Base-by-base conservation (phyloP, 2,329 filamentous ascomycete genomes). In the Rhynchosporium secalis region DNA sequence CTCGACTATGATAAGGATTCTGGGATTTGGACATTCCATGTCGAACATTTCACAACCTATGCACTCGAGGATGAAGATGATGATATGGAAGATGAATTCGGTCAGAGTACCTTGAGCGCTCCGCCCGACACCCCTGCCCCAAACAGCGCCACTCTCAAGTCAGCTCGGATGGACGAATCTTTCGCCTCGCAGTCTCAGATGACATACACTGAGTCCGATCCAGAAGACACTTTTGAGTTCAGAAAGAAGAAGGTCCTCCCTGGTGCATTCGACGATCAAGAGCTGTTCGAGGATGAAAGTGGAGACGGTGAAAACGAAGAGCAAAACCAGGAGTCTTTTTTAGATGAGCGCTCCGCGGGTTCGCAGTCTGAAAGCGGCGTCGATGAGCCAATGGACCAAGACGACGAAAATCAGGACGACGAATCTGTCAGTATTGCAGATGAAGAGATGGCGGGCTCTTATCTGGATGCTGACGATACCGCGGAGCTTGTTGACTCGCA, bases 11-110 rank as follows among this genome's bases (percentile, higher is more conserved):
- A 96, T 66, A 80, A 82, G 62, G 82, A 91, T 1, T 92, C 87
- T 58, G 95, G 94, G 58, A 84, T 90, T 52, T 99, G 96, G 96
- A 85, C 85, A 13, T 99, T 99, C 78, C 86, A 81, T 9, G 95
- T 99, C n/a, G 87, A 94, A 72, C 95, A 99, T 76, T 99, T 96
- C 75, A 98, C 94, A 1, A 96, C 92, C 1, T 99, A 99, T 73
- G 93, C 90, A 46, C 82, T 98, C 59, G 89, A 94, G 66, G 51
- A 91, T 20, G 79, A 82, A 36, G 82, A 90, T 46, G 90, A 92
- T 49, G 88, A 88, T 52, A 80, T 80, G 7, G 85, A 85, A 69
- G 80, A 81, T 65, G 75, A 78, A 72, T 78, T 78, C 65, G 77
- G 77, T 62, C 78, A 80, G 72, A 83, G 80, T 75, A 78, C 77